Evolutionary conservation across 768 basidiomycete species (phyloP).

Genomic region (Cystobasidium onofrii): DNA sequence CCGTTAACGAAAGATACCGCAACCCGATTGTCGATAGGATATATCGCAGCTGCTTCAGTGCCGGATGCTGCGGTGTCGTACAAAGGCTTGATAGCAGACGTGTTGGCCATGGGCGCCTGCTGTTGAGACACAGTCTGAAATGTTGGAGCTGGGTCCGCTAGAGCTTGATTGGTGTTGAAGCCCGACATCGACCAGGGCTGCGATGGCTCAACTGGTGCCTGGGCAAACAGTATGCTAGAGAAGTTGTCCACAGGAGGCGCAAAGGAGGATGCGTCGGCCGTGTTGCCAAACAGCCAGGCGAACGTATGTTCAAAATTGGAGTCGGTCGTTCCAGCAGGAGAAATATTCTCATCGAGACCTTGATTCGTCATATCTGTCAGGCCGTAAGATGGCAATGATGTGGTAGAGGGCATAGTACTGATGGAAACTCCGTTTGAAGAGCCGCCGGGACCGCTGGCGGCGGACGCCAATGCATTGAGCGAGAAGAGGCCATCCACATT

Average conservation of each 20-base stretch:
- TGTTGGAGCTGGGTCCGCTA: background rate
- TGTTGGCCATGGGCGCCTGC: background rate
- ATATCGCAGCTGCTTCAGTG: background rate
- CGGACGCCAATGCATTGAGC: background rate
- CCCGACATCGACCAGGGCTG: background rate
- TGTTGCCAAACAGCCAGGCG: slow-evolving; percentile 3
- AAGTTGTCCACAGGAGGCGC: background rate
- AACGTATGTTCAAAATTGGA: slow-evolving; percentile 12
- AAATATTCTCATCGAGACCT: background rate
- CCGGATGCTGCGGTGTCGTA: background rate
- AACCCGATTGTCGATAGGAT: background rate
- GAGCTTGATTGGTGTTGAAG: background rate
- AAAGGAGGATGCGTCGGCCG: background rate
- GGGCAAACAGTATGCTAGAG: background rate
- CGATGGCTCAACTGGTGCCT: background rate
- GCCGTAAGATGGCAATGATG: background rate
- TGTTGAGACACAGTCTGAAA: background rate
- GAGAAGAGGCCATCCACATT: background rate
- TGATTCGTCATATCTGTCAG: background rate
- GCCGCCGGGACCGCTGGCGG: background rate
- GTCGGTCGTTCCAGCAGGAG: background rate
- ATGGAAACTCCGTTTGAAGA: background rate
- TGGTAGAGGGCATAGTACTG: background rate
- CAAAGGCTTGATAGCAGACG: background rate
- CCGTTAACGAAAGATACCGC: background rate